Conservation (phyloP, 305 asterid genomes). For the Fraxinus ornus region DNA sequence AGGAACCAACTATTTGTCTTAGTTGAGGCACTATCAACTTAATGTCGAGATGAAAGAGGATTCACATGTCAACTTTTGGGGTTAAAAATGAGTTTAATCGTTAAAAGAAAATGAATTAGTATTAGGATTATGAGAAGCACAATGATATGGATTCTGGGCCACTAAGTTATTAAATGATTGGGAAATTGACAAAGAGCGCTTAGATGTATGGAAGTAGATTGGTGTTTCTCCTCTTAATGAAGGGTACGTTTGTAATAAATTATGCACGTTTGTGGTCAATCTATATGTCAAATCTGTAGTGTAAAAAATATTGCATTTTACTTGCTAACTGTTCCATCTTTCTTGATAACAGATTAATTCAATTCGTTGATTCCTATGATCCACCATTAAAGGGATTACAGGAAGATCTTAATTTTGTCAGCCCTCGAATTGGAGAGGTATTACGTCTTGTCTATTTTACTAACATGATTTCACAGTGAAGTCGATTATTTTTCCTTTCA, state of each 20-base stretch:
- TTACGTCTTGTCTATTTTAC: conserved; percentile 22
- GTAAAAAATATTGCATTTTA: conserved; percentile 21
- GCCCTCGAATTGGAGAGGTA: conserved; percentile 99
- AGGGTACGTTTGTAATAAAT: background rate
- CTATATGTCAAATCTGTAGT: conserved; percentile 2
- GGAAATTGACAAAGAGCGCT: background rate
- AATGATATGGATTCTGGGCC: background rate
- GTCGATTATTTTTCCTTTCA: conserved; percentile 17
- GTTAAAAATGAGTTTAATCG: conserved; percentile 9
- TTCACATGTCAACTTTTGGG: conserved; percentile 19
- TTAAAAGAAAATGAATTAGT: background rate
- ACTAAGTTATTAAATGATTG: background rate
- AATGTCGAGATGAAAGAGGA: background rate
- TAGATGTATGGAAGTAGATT: background rate
- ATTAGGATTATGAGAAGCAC: conserved; percentile 12
- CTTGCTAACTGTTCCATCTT: conserved; percentile 27
- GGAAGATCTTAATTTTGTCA: conserved; percentile 98
- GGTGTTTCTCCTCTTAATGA: background rate
- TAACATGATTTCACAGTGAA: conserved; percentile 11
- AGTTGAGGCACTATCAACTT: background rate
- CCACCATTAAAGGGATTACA: conserved; percentile 98
- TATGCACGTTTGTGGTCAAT: conserved; percentile 2
- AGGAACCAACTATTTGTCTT: conserved; percentile 3
- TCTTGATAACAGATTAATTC: conserved; percentile 66
- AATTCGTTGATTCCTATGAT: conserved; percentile 92